Evolutionary conservation across 768 basidiomycete genomes (phyloP), one percentile per base, ranked within the genome.

Genomic region (Psilocybe tampanensis): DNA sequence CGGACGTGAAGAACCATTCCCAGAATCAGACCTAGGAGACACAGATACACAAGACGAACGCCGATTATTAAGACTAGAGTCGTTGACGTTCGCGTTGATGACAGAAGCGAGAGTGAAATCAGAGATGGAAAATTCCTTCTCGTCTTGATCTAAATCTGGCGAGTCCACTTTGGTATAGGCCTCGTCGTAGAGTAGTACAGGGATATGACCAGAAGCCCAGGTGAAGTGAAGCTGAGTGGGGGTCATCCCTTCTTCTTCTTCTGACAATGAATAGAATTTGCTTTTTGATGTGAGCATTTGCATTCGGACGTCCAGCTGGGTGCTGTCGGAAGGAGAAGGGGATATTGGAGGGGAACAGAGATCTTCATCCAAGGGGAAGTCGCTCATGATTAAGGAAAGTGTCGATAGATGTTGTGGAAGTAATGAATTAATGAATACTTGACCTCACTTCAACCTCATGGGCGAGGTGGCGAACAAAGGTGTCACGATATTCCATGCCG

Each of bases 171-270:
- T n/a, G n/a, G 53, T 34, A 55, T 66, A 69, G 32, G 59, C 62
- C 36, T 68, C 61, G 47, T 80, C 76, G 52, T 82, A 70, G 17
- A 80, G 64, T 56, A 80, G 63, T 36, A 85, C 73, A n/a, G 81
- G 83, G 54, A 86, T 84, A 48, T 80, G 75, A 29, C 76, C 80
- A 32, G 79, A 81, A 24, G 77, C 77, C 60, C 67, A 70, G 5
- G 73, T 68, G 54, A 70, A 66, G 23, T 68, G 56, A 45, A 80
- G 58, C 22, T 70, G 66, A 44, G 70, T 69, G n/a, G 80, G 69
- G 21, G 63, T 75, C 54, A 82, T 62, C n/a, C n/a, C n/a, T 47
- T 79, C 69, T 11, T 82, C 82, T 12, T 82, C 83, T 12, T 80
- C 77, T 23, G 77, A 81, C 13, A 66, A 58, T 33, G 82, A 60